Base-by-base conservation (phyloP, 257 asterid species). In the Plectranthus barbatus region DNA sequence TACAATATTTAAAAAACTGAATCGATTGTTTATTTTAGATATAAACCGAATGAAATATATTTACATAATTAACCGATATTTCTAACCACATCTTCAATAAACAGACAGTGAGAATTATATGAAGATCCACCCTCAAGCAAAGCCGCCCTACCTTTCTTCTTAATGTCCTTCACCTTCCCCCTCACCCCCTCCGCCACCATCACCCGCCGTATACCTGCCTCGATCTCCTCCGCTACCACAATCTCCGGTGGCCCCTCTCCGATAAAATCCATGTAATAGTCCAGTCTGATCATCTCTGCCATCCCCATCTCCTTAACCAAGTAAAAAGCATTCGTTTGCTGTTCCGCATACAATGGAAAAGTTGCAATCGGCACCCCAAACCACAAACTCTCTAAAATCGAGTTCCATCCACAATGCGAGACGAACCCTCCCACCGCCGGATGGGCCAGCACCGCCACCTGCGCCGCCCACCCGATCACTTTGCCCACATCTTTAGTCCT, bases 341-440 rank as follows among this genome's bases (percentile, higher is more conserved):
- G n/a, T n/a, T n/a, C n/a, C n/a, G n/a, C n/a, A n/a, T n/a, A n/a
- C n/a, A n/a, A n/a, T n/a, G n/a, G n/a, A n/a, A n/a, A n/a, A n/a
- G n/a, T n/a, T n/a, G n/a, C n/a, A n/a, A n/a, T n/a, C n/a, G n/a
- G n/a, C n/a, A n/a, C n/a, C n/a, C n/a, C n/a, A n/a, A n/a, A n/a
- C n/a, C n/a, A n/a, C n/a, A n/a, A n/a, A n/a, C n/a, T n/a, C n/a
- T n/a, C n/a, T n/a, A n/a, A n/a, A n/a, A n/a, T n/a, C n/a, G n/a
- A n/a, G n/a, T n/a, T n/a, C n/a, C n/a, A n/a, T n/a, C n/a, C n/a
- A n/a, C n/a, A n/a, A n/a, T n/a, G n/a, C n/a, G n/a, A n/a, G n/a
- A n/a, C n/a, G n/a, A n/a, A n/a, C n/a, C n/a, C 76, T 15, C 82
- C 82, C 39, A 74, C 78, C 0, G 86, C 73, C 0, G 50, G 37